Conservation (phyloP, 2,329 filamentous ascomycete species). For the Fonsecaea nubica region DNA sequence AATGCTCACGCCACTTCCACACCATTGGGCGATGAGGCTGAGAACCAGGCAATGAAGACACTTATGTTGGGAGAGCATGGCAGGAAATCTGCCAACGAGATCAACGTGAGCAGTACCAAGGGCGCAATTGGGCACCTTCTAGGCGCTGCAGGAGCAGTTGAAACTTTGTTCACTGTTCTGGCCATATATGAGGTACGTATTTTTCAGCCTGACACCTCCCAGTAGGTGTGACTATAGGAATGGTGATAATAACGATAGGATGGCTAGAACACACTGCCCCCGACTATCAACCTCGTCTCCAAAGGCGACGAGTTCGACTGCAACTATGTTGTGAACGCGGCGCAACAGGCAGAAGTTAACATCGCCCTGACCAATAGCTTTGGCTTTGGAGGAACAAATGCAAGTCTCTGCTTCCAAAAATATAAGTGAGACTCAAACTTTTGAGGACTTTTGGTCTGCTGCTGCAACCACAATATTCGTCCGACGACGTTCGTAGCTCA, state of each 20-base stretch:
- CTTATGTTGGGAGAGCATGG: slow-evolving; percentile 78
- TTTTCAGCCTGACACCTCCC: slow-evolving; percentile 12
- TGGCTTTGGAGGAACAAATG: slow-evolving; percentile 96
- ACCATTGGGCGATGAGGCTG: slow-evolving; percentile 78
- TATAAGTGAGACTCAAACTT: slow-evolving; percentile 10
- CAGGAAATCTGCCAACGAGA: slow-evolving; percentile 62
- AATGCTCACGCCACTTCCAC: slow-evolving; percentile 85
- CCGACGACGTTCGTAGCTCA: background rate
- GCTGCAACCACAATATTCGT: background rate
- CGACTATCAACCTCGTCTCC: slow-evolving; percentile 80
- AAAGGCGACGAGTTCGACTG: slow-evolving; percentile 73
- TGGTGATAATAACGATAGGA: slow-evolving; percentile 1
- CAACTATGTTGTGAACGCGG: slow-evolving; percentile 78
- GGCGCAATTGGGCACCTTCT: slow-evolving; percentile 90
- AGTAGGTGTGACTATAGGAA: background rate
- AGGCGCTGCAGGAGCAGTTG: slow-evolving; percentile 87
- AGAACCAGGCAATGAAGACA: slow-evolving; percentile 79
- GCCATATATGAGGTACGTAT: slow-evolving; percentile 75
- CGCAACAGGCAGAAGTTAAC: slow-evolving; percentile 73
- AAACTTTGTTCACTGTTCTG: slow-evolving; percentile 83
- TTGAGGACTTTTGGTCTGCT: background rate
- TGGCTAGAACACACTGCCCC: slow-evolving; percentile 75
- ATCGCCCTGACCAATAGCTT: slow-evolving; percentile 93
- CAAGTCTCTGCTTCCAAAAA: slow-evolving; percentile 63
- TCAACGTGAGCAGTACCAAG: slow-evolving; percentile 93